A percentile compares a stretch with the other conserved stretches of the same genome.
Evolutionary conservation across 1,284 basidiomycete genomes (phyloP).

Genomic region (Clitocybe nebularis): DNA sequence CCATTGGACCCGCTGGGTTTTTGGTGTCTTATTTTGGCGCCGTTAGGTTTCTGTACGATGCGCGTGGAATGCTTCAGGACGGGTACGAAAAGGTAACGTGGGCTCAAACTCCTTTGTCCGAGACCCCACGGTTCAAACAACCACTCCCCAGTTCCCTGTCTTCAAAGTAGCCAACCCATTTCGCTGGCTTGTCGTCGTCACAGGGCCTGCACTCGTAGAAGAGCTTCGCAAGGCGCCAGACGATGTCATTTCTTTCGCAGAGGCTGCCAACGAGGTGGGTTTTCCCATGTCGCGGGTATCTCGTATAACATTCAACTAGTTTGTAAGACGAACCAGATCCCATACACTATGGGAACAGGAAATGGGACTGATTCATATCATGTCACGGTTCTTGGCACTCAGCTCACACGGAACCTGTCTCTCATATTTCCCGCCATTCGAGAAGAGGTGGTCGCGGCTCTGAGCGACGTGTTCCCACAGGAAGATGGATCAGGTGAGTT

Average conservation of each 20-base stretch:
- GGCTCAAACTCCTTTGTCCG: no score
- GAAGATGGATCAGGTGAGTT: no score
- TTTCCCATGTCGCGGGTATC: neutral
- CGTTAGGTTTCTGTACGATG: no score
- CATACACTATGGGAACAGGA: slow-evolving; percentile 17
- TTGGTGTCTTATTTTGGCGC: no score
- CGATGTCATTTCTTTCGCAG: slow-evolving; percentile 26
- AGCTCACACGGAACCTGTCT: slow-evolving; percentile 18
- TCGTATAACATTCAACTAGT: neutral
- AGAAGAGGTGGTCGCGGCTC: slow-evolving; percentile 10
- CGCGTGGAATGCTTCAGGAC: no score
- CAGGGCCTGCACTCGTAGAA: slow-evolving; percentile 28
- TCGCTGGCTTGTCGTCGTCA: slow-evolving; percentile 30
- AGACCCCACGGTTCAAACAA: no score
- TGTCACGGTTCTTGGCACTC: slow-evolving; percentile 18
- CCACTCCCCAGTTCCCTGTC: no score
- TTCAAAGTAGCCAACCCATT: slow-evolving; percentile 31
- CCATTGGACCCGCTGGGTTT: no score
- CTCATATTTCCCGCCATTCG: slow-evolving; percentile 7
- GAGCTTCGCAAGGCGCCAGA: slow-evolving; percentile 31
- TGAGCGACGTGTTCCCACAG: slow-evolving; percentile 6
- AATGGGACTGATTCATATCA: slow-evolving; percentile 20
- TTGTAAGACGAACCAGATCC: slow-evolving; percentile 16
- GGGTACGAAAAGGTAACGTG: no score
- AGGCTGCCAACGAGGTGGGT: slow-evolving; percentile 20